Evolutionary conservation across 2,329 filamentous ascomycete genomes (phyloP).

Genomic region (Aspergillus vadensis): DNA sequence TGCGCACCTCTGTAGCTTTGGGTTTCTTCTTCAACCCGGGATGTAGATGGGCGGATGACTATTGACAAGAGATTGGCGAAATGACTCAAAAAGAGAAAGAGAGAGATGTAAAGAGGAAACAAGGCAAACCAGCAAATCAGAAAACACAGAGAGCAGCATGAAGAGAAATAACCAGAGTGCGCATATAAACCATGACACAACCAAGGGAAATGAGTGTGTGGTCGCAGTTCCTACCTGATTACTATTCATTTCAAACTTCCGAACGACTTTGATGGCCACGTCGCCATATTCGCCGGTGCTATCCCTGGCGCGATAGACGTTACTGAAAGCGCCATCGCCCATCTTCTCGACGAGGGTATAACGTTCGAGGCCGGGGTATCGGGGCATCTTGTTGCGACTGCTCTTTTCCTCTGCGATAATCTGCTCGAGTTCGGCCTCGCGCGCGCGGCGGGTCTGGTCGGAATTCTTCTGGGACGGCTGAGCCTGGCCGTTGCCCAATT

Average conservation of each 20-base stretch:
- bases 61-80: constrained; percentile 56
- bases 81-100: constrained; percentile 34
- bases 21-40: constrained; percentile 93
- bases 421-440: constrained; percentile 71
- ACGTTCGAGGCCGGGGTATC: constrained; percentile 79
- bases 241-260: constrained; percentile 98
- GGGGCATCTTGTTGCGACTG: constrained; percentile 79
- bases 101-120: constrained; percentile 20
- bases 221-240: constrained; percentile 76
- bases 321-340: constrained; percentile 98
- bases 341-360: constrained; percentile 94
- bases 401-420: constrained; percentile 91
- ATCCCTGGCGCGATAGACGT: constrained; percentile 90
- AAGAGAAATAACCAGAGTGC: constrained; percentile 25
- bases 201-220: constrained; percentile 31
- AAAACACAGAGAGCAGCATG: constrained; percentile 31
- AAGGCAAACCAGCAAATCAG: constrained; percentile 18
- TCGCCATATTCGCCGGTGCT: constrained; percentile 69
- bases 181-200: constrained; percentile 11
- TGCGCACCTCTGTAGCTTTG: constrained; percentile 94
- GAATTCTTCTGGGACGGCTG: constrained; percentile 53
- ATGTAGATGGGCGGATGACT: constrained; percentile 92
- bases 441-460: constrained; percentile 58
- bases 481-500: constrained; percentile 64
- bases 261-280: constrained; percentile 96